Evolutionary conservation across 192 early-diverging fungal species (phyloP).

Genomic region (Irineochytrium annulatum): DNA sequence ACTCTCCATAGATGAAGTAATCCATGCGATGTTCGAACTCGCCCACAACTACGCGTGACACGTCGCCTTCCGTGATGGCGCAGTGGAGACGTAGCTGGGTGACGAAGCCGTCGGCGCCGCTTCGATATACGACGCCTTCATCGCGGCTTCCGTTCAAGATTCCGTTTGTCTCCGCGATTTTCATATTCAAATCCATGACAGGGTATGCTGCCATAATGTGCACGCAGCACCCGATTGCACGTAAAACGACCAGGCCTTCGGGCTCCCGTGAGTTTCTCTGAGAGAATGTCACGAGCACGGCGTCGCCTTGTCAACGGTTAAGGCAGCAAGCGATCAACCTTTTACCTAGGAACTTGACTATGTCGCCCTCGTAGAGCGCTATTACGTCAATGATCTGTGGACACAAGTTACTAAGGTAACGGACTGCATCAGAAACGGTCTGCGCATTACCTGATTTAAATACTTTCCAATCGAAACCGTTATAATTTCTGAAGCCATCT

Average conservation of each 20-base stretch:
- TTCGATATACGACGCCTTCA: not conserved
- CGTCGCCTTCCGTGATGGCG: not conserved
- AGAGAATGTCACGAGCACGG: not conserved
- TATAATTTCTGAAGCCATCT: too few relatives aligned
- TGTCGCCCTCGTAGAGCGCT: not conserved
- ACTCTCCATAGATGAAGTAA: constrained; percentile 1
- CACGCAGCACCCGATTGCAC: not conserved
- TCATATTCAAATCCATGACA: not conserved
- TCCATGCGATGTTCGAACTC: not conserved
- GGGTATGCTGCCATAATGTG: not conserved
- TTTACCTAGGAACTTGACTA: not conserved
- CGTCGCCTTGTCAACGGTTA: too few relatives aligned
- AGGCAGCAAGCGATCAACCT: too few relatives aligned
- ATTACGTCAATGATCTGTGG: not conserved
- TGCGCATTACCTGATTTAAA: too few relatives aligned
- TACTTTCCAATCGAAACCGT: too few relatives aligned
- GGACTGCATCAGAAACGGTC: too few relatives aligned
- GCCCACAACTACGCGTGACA: not conserved
- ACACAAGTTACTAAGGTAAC: too few relatives aligned
- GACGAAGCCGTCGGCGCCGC: not conserved
- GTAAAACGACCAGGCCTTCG: not conserved
- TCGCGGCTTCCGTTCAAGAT: not conserved
- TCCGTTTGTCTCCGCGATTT: not conserved
- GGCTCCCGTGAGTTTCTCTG: not conserved
- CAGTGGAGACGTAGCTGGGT: not conserved